phyloP scores from a whole-genome alignment of 1,139 yeast genomes.

The Suhomyces atakaporum region DNA sequence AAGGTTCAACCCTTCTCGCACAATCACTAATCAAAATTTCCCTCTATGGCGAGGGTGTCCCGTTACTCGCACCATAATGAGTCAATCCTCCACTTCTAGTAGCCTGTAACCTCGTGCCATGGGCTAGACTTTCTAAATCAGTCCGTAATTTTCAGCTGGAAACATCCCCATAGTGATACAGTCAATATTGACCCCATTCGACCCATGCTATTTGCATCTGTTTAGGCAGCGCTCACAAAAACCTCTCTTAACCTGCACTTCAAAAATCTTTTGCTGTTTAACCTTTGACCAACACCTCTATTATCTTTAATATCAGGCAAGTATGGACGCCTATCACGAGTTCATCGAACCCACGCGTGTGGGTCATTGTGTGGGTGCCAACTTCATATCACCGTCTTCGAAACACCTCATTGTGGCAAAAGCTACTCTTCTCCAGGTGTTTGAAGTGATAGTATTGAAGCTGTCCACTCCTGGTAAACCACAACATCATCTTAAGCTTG shows the following conservation, averaged over 20 bases:
- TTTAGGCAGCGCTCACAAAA: constrained; percentile 4
- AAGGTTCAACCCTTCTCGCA: constrained; percentile 11
- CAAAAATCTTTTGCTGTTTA: constrained; percentile 8
- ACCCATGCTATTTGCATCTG: background rate
- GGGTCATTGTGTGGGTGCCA: constrained; percentile 59
- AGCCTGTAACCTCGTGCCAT: constrained; percentile 6
- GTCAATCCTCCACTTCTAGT: background rate
- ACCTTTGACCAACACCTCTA: background rate
- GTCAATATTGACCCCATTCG: background rate
- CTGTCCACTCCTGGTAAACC: constrained; percentile 24
- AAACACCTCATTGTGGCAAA: constrained; percentile 69
- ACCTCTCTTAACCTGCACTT: constrained; percentile 16
- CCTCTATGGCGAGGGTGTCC: constrained; percentile 13
- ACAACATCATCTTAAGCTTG: constrained; percentile 48
- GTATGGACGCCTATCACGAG: constrained; percentile 83
- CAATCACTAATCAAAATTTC: constrained; percentile 6
- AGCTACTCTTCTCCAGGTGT: constrained; percentile 73
- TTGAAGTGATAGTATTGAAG: constrained; percentile 39
- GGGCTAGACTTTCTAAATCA: background rate
- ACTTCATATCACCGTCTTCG: constrained; percentile 53
- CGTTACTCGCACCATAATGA: background rate
- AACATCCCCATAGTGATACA: background rate
- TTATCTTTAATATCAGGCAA: background rate
- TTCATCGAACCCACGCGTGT: constrained; percentile 80
- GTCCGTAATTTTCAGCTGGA: constrained; percentile 1